These are phyloP conservation scores for Podosphaera fusca DNA, from an alignment of 2,329 filamentous ascomycete genomes.

Conservation along the genomic window DNA sequence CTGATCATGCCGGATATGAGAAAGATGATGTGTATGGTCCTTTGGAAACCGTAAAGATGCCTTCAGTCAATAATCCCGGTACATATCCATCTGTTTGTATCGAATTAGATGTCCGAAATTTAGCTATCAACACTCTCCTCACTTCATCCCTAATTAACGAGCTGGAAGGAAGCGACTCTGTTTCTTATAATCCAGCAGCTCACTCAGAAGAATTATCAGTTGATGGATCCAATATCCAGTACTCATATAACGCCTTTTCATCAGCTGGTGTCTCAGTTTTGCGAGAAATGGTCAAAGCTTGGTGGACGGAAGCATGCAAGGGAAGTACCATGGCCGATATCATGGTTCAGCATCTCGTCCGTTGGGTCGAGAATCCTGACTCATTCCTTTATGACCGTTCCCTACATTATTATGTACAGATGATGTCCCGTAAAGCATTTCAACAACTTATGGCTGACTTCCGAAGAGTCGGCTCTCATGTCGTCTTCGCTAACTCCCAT, in stretches of 20 bases:
- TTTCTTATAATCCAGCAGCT: constrained; percentile 60
- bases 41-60: constrained; percentile 76
- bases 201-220: constrained; percentile 33
- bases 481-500: constrained; percentile 85
- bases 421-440: constrained; percentile 94
- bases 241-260: constrained; percentile 80
- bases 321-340: constrained; percentile 90
- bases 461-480: constrained; percentile 76
- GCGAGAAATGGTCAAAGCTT: constrained; percentile 93
- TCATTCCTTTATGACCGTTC: constrained; percentile 91
- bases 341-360: constrained; percentile 88
- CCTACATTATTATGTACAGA: constrained; percentile 90
- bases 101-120: constrained; percentile 77
- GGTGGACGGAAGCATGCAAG: constrained; percentile 87
- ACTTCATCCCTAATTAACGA: constrained; percentile 95
- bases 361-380: constrained; percentile 85
- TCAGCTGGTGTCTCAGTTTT: constrained; percentile 74
- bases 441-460: constrained; percentile 96
- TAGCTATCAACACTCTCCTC: constrained; percentile 93
- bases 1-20: constrained; percentile 91
- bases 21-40: constrained; percentile 68
- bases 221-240: constrained; percentile 45
- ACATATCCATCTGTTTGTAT: constrained; percentile 94
- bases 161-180: constrained; percentile 68
- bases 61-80: constrained; percentile 74